These are phyloP conservation scores for Pleurotus djamor DNA, from an alignment of 768 basidiomycete genomes.

Conservation along the genomic window DNA sequence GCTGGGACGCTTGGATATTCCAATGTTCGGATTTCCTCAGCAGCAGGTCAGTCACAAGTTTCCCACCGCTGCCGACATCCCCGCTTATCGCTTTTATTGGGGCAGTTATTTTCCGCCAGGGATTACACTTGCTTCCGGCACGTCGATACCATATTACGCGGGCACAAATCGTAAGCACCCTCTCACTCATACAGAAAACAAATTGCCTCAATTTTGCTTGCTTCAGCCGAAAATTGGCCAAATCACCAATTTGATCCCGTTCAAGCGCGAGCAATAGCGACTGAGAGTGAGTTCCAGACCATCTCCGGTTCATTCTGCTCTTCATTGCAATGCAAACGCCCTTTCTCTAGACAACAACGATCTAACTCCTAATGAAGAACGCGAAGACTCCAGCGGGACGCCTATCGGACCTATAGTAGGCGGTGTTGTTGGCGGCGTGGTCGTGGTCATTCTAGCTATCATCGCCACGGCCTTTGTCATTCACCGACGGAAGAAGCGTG, in stretches of 20 bases:
- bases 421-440: conserved; percentile 6
- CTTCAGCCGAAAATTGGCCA: conserved; percentile 6
- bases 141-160: conserved; percentile 7
- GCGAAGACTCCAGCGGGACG: not conserved
- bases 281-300: not conserved
- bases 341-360: not conserved
- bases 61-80: not conserved
- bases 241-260: conserved; percentile 5
- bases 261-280: not conserved
- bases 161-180: conserved; percentile 8
- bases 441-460: not conserved
- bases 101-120: conserved; percentile 6
- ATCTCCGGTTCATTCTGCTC: not conserved
- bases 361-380: not conserved
- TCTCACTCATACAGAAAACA: not conserved
- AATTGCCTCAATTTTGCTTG: not conserved
- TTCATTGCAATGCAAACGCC: not conserved
- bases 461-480: conserved; percentile 12
- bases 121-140: conserved; percentile 4
- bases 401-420: conserved; percentile 7
- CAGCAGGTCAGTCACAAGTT: not conserved
- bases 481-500: conserved; percentile 8
- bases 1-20: conserved; percentile 9
- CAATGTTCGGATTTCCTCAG: conserved; percentile 3
- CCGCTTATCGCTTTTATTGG: not conserved